phyloP scores from a whole-genome alignment of 2,329 filamentous ascomycete genomes.

The Samsoniella hepiali region DNA sequence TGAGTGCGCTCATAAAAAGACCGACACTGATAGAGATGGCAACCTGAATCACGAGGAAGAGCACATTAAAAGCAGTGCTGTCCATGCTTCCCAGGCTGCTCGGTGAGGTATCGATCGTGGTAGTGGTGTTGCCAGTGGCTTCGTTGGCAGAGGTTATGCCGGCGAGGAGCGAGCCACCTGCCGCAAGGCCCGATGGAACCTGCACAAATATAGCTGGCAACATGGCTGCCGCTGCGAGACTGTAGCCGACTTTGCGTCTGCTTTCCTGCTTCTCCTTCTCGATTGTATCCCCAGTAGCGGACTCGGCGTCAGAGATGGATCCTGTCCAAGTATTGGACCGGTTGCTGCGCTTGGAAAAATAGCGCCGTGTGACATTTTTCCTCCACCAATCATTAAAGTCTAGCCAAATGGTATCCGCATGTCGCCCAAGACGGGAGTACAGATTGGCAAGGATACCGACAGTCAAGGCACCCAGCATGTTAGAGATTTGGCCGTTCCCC shows the following conservation, averaged over 20 bases:
- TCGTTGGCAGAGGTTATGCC: constrained; percentile 56
- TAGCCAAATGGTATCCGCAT: constrained; percentile 53
- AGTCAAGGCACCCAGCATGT: constrained; percentile 71
- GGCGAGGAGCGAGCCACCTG: constrained; percentile 55
- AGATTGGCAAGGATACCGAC: constrained; percentile 77
- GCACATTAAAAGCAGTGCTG: constrained; percentile 50
- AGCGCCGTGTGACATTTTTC: constrained; percentile 36
- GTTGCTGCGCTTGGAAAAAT: constrained; percentile 29
- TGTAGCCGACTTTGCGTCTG: constrained; percentile 59
- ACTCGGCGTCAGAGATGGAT: constrained; percentile 33
- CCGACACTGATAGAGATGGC: constrained; percentile 62
- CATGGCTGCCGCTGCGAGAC: constrained; percentile 79
- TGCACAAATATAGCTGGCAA: constrained; percentile 80
- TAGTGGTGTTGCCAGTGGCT: constrained; percentile 45
- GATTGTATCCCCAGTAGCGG: constrained; percentile 25
- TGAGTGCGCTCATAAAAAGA: constrained; percentile 52
- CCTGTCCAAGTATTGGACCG: constrained; percentile 32
- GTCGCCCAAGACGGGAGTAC: constrained; percentile 66
- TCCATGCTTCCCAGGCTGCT: constrained; percentile 33
- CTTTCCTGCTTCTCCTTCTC: constrained; percentile 28
- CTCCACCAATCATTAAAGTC: constrained; percentile 51
- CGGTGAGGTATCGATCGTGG: constrained; percentile 24
- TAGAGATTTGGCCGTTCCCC: constrained; percentile 70
- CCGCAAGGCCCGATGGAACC: constrained; percentile 61
- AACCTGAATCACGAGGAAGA: constrained; percentile 58